Conservation (phyloP, 345 rosid species). For the Cardiospermum halicacabum region DNA sequence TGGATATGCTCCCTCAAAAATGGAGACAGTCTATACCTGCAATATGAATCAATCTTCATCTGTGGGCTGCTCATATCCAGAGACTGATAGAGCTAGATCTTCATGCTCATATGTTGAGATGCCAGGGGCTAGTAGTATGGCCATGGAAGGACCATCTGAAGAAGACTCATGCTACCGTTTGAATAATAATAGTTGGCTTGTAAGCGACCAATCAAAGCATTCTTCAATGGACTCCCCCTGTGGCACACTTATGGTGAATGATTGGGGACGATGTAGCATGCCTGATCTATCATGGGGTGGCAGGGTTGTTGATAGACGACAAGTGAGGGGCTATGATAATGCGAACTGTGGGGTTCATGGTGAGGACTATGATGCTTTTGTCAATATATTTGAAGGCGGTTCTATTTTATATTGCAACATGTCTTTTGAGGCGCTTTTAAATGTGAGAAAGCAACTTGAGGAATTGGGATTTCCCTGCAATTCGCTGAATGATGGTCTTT, state of each 20-base stretch:
- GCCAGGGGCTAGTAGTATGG: constrained; percentile 41
- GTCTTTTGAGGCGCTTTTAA: constrained; percentile 89
- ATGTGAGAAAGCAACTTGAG: constrained; percentile 91
- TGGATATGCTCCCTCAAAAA: constrained; percentile 33
- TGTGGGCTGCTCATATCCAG: constrained; percentile 32
- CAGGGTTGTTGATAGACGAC: constrained; percentile 78
- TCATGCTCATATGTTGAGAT: constrained; percentile 45
- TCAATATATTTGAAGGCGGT: constrained; percentile 89
- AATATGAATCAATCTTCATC: constrained; percentile 37
- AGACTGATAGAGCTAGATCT: constrained; percentile 36
- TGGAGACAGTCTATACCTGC: constrained; percentile 32
- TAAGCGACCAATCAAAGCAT: constrained; percentile 58
- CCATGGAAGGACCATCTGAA: constrained; percentile 88
- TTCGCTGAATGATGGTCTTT: constrained; percentile 94
- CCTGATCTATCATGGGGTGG: constrained; percentile 95
- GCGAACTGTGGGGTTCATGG: constrained; percentile 59
- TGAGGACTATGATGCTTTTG: constrained; percentile 79
- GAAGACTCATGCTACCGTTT: constrained; percentile 52
- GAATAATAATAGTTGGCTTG: constrained; percentile 61
- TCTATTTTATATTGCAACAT: constrained; percentile 89
- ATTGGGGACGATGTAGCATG: constrained; percentile 77
- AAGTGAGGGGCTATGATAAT: constrained; percentile 46
- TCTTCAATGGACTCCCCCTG: constrained; percentile 55
- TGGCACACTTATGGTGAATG: constrained; percentile 52
- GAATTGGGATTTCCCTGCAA: constrained; percentile 94